Conservation (phyloP, 1,284 basidiomycete genomes). For the Amylostereum chailletii region DNA sequence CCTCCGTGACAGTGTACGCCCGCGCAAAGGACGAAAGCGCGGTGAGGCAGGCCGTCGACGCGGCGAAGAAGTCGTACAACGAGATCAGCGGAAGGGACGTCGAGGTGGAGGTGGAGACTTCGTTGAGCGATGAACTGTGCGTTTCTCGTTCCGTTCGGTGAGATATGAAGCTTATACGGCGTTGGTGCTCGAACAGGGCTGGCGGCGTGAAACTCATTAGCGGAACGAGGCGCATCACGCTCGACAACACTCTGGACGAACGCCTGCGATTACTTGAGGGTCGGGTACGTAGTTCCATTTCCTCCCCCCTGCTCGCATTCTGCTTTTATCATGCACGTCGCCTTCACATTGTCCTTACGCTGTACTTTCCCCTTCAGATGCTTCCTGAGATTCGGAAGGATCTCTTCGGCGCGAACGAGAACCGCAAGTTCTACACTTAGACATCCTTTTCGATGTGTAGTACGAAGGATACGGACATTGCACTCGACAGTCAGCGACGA, state of each 20-base stretch:
- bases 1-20: conserved; percentile 51
- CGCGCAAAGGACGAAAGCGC: conserved; percentile 54
- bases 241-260: conserved; percentile 91
- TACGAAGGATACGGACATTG: too few relatives aligned
- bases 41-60: conserved; percentile 50
- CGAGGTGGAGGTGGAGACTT: conserved; percentile 54
- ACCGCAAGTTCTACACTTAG: conserved; percentile 78
- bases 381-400: conserved; percentile 83
- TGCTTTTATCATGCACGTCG: too few relatives aligned
- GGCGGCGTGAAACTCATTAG: conserved; percentile 78
- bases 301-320: background rate
- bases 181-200: conserved; percentile 37
- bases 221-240: conserved; percentile 68
- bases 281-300: conserved; percentile 46
- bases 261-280: conserved; percentile 82
- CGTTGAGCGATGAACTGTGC: conserved; percentile 67
- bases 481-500: too few relatives aligned
- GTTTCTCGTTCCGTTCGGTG: conserved; percentile 16
- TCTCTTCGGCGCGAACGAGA: conserved; percentile 79
- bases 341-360: background rate
- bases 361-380: conserved; percentile 47
- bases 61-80: conserved; percentile 58
- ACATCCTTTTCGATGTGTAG: background rate
- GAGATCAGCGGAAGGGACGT: conserved; percentile 71
- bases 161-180: conserved; percentile 3